phyloP scores from a whole-genome alignment of 257 asterid species.

The Buddleja alternifolia region DNA sequence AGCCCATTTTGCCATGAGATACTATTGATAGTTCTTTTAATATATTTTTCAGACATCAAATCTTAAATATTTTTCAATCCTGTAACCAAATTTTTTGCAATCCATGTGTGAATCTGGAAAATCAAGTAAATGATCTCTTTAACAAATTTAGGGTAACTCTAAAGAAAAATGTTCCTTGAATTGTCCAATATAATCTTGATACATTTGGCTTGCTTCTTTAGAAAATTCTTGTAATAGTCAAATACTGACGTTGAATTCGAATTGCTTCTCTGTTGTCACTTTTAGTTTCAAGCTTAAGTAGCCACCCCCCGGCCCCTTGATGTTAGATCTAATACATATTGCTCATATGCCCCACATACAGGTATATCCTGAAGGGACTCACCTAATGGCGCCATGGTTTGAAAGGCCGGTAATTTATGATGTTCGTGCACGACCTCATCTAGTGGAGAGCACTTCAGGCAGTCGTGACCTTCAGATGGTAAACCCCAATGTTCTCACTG shows the following conservation, averaged over 20 bases:
- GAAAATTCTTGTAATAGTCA: no score
- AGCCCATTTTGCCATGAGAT: slow-evolving; percentile 2
- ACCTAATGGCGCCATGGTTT: slow-evolving; percentile 90
- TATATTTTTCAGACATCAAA: neutral
- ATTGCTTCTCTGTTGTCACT: neutral
- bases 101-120: neutral
- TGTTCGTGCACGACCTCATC: slow-evolving; percentile 93
- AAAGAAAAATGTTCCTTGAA: neutral
- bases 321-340: neutral
- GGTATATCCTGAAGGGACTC: slow-evolving; percentile 97
- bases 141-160: neutral
- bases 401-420: slow-evolving; percentile 89
- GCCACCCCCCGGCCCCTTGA: neutral
- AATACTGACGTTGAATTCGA: neutral
- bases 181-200: neutral
- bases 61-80: neutral
- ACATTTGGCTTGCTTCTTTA: neutral
- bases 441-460: slow-evolving; percentile 93
- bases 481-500: slow-evolving; percentile 8
- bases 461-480: slow-evolving; percentile 99
- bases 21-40: neutral
- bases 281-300: neutral
- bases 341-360: slow-evolving; percentile 27
- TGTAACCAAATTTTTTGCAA: neutral
- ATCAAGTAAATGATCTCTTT: neutral